Evolutionary conservation across 2,329 filamentous ascomycete species (phyloP).

Genomic region (Fusarium proliferatum): DNA sequence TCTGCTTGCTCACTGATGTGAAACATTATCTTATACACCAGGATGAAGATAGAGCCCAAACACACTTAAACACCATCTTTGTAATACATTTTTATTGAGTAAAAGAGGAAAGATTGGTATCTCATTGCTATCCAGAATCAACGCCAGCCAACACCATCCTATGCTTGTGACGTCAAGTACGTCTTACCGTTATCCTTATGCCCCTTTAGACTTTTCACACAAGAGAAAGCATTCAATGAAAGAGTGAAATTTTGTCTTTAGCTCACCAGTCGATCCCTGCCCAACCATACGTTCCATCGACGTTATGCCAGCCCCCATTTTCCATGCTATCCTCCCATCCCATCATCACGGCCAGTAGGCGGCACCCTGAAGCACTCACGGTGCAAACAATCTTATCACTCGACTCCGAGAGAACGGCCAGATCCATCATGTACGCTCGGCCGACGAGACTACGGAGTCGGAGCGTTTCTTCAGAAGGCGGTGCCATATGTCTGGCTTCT

Average conservation of each 20-base stretch:
- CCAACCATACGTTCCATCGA: constrained; percentile 79
- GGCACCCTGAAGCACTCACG: constrained; percentile 77
- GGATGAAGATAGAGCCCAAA: not conserved
- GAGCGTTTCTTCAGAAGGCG: constrained; percentile 66
- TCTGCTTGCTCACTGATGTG: not conserved
- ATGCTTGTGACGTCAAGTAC: constrained; percentile 19
- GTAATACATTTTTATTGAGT: not conserved
- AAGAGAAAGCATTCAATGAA: not conserved
- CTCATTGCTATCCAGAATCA: constrained; percentile 24
- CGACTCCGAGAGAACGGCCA: constrained; percentile 76
- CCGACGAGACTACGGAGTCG: constrained; percentile 79
- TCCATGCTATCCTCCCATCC: constrained; percentile 79
- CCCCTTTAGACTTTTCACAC: not conserved
- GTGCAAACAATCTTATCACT: constrained; percentile 81
- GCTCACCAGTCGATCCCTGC: constrained; percentile 54
- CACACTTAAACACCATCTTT: not conserved
- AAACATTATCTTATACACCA: not conserved
- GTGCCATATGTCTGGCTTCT: constrained; percentile 40
- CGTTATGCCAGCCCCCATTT: constrained; percentile 76
- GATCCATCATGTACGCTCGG: constrained; percentile 83
- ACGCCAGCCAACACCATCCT: constrained; percentile 35
- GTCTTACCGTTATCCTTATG: constrained; percentile 1
- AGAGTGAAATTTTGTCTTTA: constrained; percentile 23
- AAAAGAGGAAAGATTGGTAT: constrained; percentile 24
- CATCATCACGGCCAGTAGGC: constrained; percentile 85